phyloP scores from a whole-genome alignment of 768 basidiomycete species.

The Russula brevipes region DNA sequence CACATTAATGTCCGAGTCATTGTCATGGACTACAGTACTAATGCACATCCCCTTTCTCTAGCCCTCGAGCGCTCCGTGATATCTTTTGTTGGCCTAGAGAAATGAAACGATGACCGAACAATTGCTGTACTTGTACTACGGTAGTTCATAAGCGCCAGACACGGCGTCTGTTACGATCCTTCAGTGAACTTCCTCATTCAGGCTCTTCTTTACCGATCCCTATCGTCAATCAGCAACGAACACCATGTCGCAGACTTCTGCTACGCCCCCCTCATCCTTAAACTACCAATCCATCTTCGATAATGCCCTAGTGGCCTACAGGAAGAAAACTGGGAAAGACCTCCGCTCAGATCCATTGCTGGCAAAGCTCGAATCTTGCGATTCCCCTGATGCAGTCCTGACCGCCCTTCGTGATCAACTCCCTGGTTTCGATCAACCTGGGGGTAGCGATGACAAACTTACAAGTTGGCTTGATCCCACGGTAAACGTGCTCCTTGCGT shows the following conservation, averaged over 20 bases:
- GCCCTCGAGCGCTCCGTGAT: too few species aligned
- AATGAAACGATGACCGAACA: too few species aligned
- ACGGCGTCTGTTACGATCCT: too few species aligned
- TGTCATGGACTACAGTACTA: too few species aligned
- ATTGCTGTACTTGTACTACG: too few species aligned
- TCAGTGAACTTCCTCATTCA: too few species aligned
- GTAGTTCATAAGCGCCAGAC: too few species aligned
- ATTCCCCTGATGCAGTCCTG: background rate
- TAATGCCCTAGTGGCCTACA: background rate
- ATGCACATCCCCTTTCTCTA: too few species aligned
- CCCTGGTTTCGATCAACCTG: background rate
- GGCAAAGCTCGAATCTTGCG: background rate
- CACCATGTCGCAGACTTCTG: background rate
- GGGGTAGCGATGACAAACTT: background rate
- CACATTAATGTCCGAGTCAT: too few species aligned
- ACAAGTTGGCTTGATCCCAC: background rate
- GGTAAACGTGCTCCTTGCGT: background rate
- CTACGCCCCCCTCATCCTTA: background rate
- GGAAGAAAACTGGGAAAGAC: background rate
- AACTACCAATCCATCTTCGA: background rate
- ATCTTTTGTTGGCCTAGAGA: too few species aligned
- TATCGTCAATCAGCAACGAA: too few species aligned
- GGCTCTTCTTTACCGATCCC: too few species aligned
- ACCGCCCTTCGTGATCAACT: background rate
- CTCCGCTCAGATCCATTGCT: background rate